These are phyloP conservation scores for Melanogaster broomeanus DNA, from an alignment of 768 basidiomycete genomes.

Conservation along the genomic window DNA sequence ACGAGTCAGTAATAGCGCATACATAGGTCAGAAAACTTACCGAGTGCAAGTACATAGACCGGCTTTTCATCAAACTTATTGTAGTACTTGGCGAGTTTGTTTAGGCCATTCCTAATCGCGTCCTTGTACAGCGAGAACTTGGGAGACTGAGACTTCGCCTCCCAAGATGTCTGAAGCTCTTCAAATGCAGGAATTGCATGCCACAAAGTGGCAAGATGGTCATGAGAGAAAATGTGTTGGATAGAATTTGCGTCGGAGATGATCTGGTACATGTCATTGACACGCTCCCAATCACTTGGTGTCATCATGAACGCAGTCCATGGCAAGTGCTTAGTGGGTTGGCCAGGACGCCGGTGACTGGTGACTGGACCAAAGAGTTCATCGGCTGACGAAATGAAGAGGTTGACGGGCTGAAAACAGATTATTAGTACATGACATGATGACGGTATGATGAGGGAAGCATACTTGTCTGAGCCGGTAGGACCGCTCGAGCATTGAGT, in stretches of 20 bases:
- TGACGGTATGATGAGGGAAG: background rate
- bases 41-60: slow-evolving; percentile 21
- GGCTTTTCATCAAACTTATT: slow-evolving; percentile 10
- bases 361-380: slow-evolving; percentile 33
- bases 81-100: slow-evolving; percentile 30
- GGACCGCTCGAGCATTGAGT: slow-evolving; percentile 21
- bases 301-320: slow-evolving; percentile 27
- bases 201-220: slow-evolving; percentile 26
- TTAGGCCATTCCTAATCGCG: slow-evolving; percentile 19
- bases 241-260: slow-evolving; percentile 26
- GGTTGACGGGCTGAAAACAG: slow-evolving; percentile 9
- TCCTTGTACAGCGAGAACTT: slow-evolving; percentile 17
- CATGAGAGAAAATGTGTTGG: slow-evolving; percentile 30
- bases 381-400: slow-evolving; percentile 24
- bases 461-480: slow-evolving; percentile 15
- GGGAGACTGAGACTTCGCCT: slow-evolving; percentile 14
- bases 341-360: slow-evolving; percentile 14
- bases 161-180: slow-evolving; percentile 29
- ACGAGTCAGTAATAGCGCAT: background rate
- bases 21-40: slow-evolving; percentile 14
- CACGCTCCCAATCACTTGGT: slow-evolving; percentile 21
- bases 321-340: slow-evolving; percentile 24
- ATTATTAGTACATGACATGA: background rate
- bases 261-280: slow-evolving; percentile 14
- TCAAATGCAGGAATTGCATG: slow-evolving; percentile 29